These are phyloP conservation scores for Phaeolepiota aurea DNA, from an alignment of 768 basidiomycete species.

Conservation along the genomic window DNA sequence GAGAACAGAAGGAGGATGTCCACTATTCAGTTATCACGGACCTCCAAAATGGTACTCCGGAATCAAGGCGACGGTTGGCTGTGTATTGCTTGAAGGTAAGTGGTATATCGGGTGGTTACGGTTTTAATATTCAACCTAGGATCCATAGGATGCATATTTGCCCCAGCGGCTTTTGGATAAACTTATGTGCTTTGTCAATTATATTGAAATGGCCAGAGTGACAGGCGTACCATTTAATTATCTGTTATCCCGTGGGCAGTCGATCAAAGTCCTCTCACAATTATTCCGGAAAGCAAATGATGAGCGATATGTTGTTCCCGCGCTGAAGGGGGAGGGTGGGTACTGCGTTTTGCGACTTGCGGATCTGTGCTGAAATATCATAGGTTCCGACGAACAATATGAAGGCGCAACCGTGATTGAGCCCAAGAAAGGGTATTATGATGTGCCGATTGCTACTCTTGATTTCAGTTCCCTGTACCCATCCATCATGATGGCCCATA, in stretches of 20 bases:
- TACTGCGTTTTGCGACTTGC: neutral
- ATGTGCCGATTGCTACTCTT: conserved; percentile 92
- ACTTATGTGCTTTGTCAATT: conserved; percentile 98
- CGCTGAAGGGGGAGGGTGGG: conserved; percentile 77
- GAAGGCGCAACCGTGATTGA: conserved; percentile 99
- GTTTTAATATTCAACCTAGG: neutral
- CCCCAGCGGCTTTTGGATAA: conserved; percentile 96
- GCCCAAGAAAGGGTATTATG: conserved; percentile 92
- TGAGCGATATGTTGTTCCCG: conserved; percentile 84
- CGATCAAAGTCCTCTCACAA: conserved; percentile 97
- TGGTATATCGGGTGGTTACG: neutral
- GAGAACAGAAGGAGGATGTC: conserved; percentile 99
- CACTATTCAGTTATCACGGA: conserved; percentile 98
- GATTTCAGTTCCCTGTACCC: conserved; percentile 99
- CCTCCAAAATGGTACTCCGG: conserved; percentile 91
- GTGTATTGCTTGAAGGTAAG: conserved; percentile 95
- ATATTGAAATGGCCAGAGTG: conserved; percentile 98
- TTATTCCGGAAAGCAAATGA: conserved; percentile 89
- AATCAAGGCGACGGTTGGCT: conserved; percentile 85
- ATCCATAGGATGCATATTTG: conserved; percentile 79
- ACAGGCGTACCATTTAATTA: conserved; percentile 99
- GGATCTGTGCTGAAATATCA: conserved; percentile 1
- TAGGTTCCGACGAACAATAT: conserved; percentile 91
- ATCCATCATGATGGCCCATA: conserved; percentile 99
- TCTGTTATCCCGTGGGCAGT: conserved; percentile 88